Evolutionary conservation across 116 monocot species (phyloP).

Genomic region (Dioscorea cayenensis): DNA sequence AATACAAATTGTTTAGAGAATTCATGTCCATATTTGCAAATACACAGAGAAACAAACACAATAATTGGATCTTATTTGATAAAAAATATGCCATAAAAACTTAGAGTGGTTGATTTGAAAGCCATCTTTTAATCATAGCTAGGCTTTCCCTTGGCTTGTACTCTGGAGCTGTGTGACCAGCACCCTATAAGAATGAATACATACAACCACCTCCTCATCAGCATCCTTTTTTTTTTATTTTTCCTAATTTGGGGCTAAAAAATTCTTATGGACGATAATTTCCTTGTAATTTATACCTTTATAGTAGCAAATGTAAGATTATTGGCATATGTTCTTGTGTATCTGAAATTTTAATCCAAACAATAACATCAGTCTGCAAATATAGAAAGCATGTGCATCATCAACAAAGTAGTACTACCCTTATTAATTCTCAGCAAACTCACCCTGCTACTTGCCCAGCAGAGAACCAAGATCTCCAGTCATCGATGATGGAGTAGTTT

Average conservation of each 20-base stretch:
- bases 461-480: conserved; percentile 54
- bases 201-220: not conserved
- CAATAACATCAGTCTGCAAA: not conserved
- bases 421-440: not conserved
- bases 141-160: conserved; percentile 28
- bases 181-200: conserved; percentile 15
- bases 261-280: not conserved
- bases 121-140: conserved; percentile 33
- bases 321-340: conserved; percentile 21
- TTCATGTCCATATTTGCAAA: no score
- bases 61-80: no score
- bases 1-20: no score
- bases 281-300: not conserved
- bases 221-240: not conserved
- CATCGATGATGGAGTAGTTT: conserved; percentile 34
- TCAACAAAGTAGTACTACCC: not conserved
- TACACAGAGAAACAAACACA: no score
- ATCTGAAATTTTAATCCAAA: conserved; percentile 1
- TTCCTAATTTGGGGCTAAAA: not conserved
- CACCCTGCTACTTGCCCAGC: conserved; percentile 49
- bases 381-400: not conserved
- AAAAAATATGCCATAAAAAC: no score
- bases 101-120: conserved; percentile 18
- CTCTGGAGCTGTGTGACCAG: conserved; percentile 43
- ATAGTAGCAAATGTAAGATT: conserved; percentile 21